Conservation (phyloP, 116 monocot species). For the Iris pallida region DNA sequence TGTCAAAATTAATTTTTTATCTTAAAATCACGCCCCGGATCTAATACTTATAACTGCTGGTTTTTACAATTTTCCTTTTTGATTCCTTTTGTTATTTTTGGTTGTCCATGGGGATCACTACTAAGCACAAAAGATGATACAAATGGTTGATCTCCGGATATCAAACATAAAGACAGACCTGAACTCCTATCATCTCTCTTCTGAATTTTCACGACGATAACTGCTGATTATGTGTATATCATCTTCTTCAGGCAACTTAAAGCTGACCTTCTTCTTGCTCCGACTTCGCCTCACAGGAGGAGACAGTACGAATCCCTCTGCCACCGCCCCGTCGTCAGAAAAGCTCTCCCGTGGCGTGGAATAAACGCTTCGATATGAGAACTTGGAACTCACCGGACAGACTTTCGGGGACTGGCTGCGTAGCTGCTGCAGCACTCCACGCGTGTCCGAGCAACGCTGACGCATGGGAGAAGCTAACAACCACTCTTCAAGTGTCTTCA, state of each 20-base stretch:
- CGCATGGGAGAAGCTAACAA: no score
- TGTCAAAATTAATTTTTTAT: no score
- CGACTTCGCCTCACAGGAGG: neutral
- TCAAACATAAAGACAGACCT: no score
- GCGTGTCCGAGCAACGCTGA: neutral
- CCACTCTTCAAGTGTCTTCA: no score
- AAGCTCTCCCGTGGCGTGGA: neutral
- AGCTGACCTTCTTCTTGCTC: neutral
- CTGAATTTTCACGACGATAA: neutral
- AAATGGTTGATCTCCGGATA: no score
- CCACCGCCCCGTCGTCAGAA: neutral
- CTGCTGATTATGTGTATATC: neutral
- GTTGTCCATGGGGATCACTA: no score
- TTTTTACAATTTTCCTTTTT: no score
- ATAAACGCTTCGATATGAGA: neutral
- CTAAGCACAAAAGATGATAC: no score
- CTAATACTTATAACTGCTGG: no score
- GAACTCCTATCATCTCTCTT: neutral
- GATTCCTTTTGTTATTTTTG: no score
- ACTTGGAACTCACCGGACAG: neutral
- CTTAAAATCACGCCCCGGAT: no score
- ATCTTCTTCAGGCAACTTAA: neutral
- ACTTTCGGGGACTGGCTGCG: neutral
- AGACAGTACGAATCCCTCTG: no score
- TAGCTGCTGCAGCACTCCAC: neutral